Evolutionary conservation across 345 rosid species (phyloP).

Genomic region (Leavenworthia alabamica): DNA sequence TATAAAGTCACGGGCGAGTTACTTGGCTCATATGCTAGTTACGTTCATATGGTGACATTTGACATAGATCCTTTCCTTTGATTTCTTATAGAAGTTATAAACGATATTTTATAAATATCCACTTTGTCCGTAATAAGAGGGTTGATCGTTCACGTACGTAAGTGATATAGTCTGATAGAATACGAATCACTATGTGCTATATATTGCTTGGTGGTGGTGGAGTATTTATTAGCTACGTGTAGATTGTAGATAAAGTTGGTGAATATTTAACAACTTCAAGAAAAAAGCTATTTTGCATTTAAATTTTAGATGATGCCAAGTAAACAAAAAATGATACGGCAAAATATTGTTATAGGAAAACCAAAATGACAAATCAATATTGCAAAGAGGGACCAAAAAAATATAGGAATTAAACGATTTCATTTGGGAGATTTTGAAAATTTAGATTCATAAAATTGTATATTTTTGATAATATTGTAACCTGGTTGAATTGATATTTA

Average conservation of each 20-base stretch:
- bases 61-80: background rate
- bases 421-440: background rate
- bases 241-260: background rate
- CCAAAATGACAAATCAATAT: background rate
- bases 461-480: background rate
- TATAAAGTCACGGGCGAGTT: constrained; percentile 4
- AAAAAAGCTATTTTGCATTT: background rate
- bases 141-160: background rate
- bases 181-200: background rate
- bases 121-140: background rate
- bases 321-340: background rate
- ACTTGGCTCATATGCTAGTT: background rate
- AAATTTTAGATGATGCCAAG: background rate
- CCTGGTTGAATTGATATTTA: background rate
- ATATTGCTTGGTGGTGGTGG: background rate
- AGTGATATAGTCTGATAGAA: background rate
- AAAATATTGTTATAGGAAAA: background rate
- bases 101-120: background rate
- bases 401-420: too few relatives aligned
- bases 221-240: background rate
- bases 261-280: background rate
- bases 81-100: background rate
- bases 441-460: background rate
- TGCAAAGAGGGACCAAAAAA: too few relatives aligned
- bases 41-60: background rate